These are phyloP conservation scores for Musa schizocarpa DNA, from an alignment of 176 grass and related monocot species.

Conservation along the genomic window DNA sequence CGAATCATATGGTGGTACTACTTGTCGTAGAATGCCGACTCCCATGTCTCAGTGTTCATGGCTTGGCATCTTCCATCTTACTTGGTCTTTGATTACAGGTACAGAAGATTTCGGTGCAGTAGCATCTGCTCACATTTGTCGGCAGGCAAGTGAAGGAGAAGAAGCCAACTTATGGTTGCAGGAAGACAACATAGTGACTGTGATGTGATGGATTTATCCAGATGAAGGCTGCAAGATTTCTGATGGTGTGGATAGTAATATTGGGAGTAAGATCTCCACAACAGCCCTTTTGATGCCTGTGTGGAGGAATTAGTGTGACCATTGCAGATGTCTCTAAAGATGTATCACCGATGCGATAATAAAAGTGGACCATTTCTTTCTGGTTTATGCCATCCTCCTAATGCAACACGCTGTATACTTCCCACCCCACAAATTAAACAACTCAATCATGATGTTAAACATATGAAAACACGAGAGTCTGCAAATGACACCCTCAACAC, in stretches of 20 bases:
- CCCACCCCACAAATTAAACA: no score
- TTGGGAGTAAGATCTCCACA: not conserved
- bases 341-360: no score
- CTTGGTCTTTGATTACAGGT: constrained; percentile 19
- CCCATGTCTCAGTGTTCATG: not conserved
- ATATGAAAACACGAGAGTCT: no score
- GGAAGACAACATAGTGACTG: constrained; percentile 47
- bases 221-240: not conserved
- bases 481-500: no score
- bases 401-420: no score
- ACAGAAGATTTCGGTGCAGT: constrained; percentile 32
- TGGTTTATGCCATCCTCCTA: no score
- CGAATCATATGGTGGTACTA: not conserved
- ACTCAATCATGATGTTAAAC: no score
- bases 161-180: constrained; percentile 37
- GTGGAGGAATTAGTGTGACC: no score
- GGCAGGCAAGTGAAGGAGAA: constrained; percentile 70
- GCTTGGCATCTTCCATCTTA: not conserved
- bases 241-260: not conserved
- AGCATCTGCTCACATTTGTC: constrained; percentile 34
- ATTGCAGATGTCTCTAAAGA: no score
- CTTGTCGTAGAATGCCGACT: not conserved
- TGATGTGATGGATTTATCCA: constrained; percentile 6
- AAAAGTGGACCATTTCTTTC: no score
- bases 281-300: no score